Conservation (phyloP, 768 basidiomycete species). For the Suillus ampliporus region DNA sequence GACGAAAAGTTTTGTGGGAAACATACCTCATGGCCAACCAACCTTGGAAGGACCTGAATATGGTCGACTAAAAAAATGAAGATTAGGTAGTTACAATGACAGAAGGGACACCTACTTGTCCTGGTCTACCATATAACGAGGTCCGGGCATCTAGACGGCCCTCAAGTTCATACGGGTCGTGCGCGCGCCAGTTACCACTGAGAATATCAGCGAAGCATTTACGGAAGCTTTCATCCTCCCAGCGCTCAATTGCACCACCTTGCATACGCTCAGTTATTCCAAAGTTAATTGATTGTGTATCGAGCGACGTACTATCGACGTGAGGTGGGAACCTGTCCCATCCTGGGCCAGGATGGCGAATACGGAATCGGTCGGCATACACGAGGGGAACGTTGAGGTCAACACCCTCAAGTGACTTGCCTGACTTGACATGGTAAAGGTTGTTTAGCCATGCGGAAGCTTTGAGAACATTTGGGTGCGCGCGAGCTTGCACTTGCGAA, state of each 20-base stretch:
- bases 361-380: constrained; percentile 80
- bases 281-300: too few relatives aligned
- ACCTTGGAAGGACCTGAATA: constrained; percentile 74
- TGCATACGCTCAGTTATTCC: background rate
- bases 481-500: constrained; percentile 68
- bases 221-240: constrained; percentile 67
- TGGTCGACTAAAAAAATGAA: constrained; percentile 42
- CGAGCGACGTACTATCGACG: constrained; percentile 52
- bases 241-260: constrained; percentile 80
- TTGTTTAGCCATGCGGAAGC: constrained; percentile 66
- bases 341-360: constrained; percentile 65
- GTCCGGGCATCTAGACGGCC: constrained; percentile 64
- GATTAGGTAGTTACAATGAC: background rate
- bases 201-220: constrained; percentile 68
- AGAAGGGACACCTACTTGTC: constrained; percentile 43
- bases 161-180: constrained; percentile 71
- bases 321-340: constrained; percentile 65
- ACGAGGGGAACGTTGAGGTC: constrained; percentile 65
- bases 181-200: constrained; percentile 62
- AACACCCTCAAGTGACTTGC: constrained; percentile 51
- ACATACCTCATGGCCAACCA: constrained; percentile 72
- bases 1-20: too few relatives aligned
- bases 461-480: constrained; percentile 68
- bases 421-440: constrained; percentile 55
- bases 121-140: constrained; percentile 66